Evolutionary conservation across 2,329 filamentous ascomycete genomes (phyloP), one percentile per base, ranked within the genome.

Genomic region (Fonsecaea multimorphosa): DNA sequence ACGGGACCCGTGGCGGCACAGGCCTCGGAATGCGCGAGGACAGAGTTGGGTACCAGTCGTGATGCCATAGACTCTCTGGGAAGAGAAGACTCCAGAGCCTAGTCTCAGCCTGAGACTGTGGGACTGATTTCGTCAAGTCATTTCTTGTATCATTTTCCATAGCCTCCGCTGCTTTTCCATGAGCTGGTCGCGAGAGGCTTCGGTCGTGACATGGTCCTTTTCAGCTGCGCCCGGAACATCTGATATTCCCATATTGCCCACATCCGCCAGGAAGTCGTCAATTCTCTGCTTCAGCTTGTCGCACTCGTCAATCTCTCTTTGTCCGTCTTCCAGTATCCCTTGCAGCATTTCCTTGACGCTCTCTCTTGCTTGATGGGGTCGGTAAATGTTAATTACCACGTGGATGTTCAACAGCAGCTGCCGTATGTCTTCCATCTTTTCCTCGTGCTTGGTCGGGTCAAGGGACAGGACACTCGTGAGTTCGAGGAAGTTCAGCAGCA

Each of bases 331-430:
- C 32, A 97, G 80, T 73, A 94, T 90, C 71, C 91, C 89, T 78
- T 97, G 91, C 90, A 97, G 93, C 82, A 94, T 86, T 71, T 89
- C 80, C 34, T 97, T 96, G 64, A 96, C 82, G 31, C 89, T 93
- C 80, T 97, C 93, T 52, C 94, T 82, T 27, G 93, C 93, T 79
- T 98, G 94, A 76, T 97, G 93, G 9, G 93, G 93, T 34, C 94
- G 86, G 79, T 97, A 98, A 77, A 96, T 89, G 77, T 99, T 99
- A 70, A 98, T 87, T 61, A 97, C 85, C 74, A 96, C 92, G 78
- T 97, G 93, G 74, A 96, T 90, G 77, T 98, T 98, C 77, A 94
- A 89, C 69, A 96, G 89, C 31, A 98, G 81, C 16, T 89, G 93
- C 73, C 90, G 85, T 34, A 99, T 79, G 76, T 98, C 90, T 52